Base-by-base conservation (phyloP, 306 rosid genomes). In the Alnus glutinosa region DNA sequence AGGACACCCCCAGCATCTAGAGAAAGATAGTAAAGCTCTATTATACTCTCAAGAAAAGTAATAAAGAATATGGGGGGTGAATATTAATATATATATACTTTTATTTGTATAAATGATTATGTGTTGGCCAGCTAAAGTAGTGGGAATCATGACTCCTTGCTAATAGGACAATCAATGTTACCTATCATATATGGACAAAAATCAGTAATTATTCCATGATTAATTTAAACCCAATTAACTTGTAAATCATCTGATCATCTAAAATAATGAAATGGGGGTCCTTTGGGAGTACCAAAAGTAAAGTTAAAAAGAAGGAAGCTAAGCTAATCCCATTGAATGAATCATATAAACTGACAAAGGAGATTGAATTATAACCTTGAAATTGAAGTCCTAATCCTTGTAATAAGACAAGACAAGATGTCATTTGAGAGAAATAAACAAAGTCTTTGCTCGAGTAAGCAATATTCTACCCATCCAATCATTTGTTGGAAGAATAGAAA, bases 361-460 rank as follows among this genome's bases (percentile, higher is more conserved):
- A 77, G 73, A 75, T 14, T 4, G 55, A 14, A 47, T 18, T 30
- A 16, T 57, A 50, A 19, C 76, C 46, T 48, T 1, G 72, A 77
- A 67, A 73, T 67, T 46, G 19, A n/a, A 67, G 73, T 16, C 50
- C 0, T 44, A 57, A 74, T 55, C 75, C 14, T 12, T 32, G 73
- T 18, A 77, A 78, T 75, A 78, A 85, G 93, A 88, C 92, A 87
- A 83, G 59, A 42, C 14, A 66, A 66, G 78, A 9, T 50, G 68
- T 61, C 75, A 77, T 46, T 19, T 7, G 58, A 54, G 44, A 82
- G 54, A 80, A 19, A 59, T 70, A 74, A 76, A 55, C 75, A 80
- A 72, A 32, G 50, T 9, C 59, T 74, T 71, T 37, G 84, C 10
- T 50, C 46, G 12, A 48, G 64, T 70, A 76, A 85, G 77, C 86